Evolutionary conservation across 2,329 filamentous ascomycete genomes (phyloP).

Genomic region (Stylonectria norvegica): DNA sequence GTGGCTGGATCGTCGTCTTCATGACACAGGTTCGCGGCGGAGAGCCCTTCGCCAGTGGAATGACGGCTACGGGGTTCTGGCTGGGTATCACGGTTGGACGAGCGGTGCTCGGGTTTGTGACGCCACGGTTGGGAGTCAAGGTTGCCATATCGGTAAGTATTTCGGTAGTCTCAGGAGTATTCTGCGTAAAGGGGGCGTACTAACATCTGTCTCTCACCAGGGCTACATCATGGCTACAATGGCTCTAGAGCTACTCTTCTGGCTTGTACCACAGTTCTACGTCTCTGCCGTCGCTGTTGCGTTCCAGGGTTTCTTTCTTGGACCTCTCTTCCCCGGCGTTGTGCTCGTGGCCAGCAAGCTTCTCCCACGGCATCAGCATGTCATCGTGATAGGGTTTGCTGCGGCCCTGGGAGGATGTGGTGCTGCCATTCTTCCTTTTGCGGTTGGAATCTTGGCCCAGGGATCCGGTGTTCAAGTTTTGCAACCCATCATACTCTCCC

Average conservation of each 20-base stretch:
- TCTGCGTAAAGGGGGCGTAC: too few species aligned
- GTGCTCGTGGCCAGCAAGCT: slow-evolving; percentile 67
- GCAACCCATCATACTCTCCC: slow-evolving; percentile 53
- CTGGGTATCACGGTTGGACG: slow-evolving; percentile 72
- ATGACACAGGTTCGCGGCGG: slow-evolving; percentile 75
- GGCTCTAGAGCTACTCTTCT: slow-evolving; percentile 69
- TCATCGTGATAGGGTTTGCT: slow-evolving; percentile 72
- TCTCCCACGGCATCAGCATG: slow-evolving; percentile 70
- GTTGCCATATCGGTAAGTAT: slow-evolving; percentile 44
- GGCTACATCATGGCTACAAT: slow-evolving; percentile 64
- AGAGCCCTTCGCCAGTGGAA: slow-evolving; percentile 64
- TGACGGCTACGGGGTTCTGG: slow-evolving; percentile 79
- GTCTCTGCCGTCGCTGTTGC: slow-evolving; percentile 70
- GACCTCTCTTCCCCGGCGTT: slow-evolving; percentile 71
- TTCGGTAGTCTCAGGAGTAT: not conserved
- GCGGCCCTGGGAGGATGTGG: slow-evolving; percentile 72
- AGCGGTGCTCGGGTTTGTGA: slow-evolving; percentile 69
- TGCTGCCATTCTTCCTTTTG: slow-evolving; percentile 63
- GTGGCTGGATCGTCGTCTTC: slow-evolving; percentile 81
- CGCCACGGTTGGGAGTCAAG: slow-evolving; percentile 68
- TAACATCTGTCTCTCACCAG: slow-evolving; percentile 19
- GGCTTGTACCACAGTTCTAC: slow-evolving; percentile 75
- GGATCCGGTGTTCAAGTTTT: slow-evolving; percentile 52
- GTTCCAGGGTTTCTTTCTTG: slow-evolving; percentile 75
- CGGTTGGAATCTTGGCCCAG: slow-evolving; percentile 63